Evolutionary conservation across 371 early-diverging fungal species (phyloP).

Genomic region (Cladochytrium tenue): DNA sequence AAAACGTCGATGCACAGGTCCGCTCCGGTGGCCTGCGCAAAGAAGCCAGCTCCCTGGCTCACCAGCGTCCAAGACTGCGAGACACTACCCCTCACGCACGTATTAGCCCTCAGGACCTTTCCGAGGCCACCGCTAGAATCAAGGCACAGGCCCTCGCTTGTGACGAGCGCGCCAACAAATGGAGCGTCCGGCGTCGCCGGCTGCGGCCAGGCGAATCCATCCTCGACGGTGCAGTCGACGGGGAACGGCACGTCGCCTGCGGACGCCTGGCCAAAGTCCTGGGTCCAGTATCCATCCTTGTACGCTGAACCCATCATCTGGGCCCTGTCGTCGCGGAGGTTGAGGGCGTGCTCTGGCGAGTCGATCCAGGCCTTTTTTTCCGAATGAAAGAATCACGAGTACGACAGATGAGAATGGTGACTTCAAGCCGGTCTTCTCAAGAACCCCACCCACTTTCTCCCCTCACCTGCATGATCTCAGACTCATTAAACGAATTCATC

Average conservation of each 20-base stretch:
- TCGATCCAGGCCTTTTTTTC: too few relatives aligned
- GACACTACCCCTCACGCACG: constrained; percentile 7
- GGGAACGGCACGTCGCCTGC: constrained; percentile 12
- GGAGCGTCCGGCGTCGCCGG: background rate
- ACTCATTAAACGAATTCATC: too few relatives aligned
- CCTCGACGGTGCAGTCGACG: constrained; percentile 11
- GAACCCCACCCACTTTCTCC: too few relatives aligned
- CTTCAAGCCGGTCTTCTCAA: too few relatives aligned
- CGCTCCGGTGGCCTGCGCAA: constrained; percentile 8
- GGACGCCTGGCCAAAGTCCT: constrained; percentile 8
- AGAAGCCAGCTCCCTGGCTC: constrained; percentile 6
- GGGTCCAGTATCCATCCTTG: constrained; percentile 12
- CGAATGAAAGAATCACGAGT: too few relatives aligned
- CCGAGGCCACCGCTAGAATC: background rate
- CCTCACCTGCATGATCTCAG: too few relatives aligned
- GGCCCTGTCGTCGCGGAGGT: constrained; percentile 12
- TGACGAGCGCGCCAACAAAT: constrained; percentile 9
- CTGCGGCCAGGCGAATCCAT: constrained; percentile 17
- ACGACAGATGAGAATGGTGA: too few relatives aligned
- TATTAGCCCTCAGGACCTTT: background rate
- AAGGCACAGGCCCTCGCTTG: constrained; percentile 9
- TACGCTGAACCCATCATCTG: constrained; percentile 10
- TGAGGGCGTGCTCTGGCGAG: constrained; percentile 14
- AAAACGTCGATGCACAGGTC: constrained; percentile 15
- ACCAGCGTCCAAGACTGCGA: constrained; percentile 10